These are phyloP conservation scores for Tilletia caries DNA, from an alignment of 1,284 basidiomycete genomes.

Conservation along the genomic window DNA sequence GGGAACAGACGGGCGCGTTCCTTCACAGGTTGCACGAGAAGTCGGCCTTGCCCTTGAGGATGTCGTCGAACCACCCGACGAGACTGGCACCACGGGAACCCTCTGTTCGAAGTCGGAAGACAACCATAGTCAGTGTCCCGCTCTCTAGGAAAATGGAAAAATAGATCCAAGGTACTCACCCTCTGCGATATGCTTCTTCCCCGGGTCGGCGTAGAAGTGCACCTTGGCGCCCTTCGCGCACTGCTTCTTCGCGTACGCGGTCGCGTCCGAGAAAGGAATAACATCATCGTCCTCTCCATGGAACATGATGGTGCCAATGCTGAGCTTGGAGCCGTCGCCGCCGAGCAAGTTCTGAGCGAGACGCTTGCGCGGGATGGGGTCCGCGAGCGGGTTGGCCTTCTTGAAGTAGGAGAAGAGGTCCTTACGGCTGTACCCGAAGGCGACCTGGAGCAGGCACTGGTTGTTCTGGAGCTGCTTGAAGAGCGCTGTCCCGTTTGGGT, in stretches of 20 bases:
- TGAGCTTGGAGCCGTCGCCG: conserved; percentile 21
- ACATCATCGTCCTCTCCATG: conserved; percentile 45
- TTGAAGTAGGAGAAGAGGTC: conserved; percentile 30
- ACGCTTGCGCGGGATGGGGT: conserved; percentile 20
- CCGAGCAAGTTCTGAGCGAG: conserved; percentile 20
- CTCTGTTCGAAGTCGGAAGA: conserved; percentile 3
- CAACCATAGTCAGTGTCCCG: neutral
- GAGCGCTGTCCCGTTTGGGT: conserved; percentile 19
- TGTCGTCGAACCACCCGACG: conserved; percentile 9
- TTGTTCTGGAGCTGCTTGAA: conserved; percentile 22
- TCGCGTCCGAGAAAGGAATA: conserved; percentile 33
- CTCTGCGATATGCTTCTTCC: conserved; percentile 22
- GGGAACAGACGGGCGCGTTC: no score
- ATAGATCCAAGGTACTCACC: neutral
- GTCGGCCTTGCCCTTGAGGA: conserved; percentile 7
- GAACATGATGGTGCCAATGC: conserved; percentile 39
- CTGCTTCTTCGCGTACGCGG: conserved; percentile 37
- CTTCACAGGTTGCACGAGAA: conserved; percentile 10
- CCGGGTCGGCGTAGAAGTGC: conserved; percentile 28
- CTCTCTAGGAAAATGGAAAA: neutral
- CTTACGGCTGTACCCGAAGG: conserved; percentile 21
- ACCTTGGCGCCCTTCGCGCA: conserved; percentile 45
- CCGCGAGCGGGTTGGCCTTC: conserved; percentile 28
- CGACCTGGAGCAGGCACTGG: conserved; percentile 28
- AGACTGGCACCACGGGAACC: neutral